Percentiles rank a stretch among this genome's conserved stretches.
These are phyloP conservation scores for Obelidium mucronatum DNA, from an alignment of 192 early-diverging fungal genomes.

Conservation along the genomic window DNA sequence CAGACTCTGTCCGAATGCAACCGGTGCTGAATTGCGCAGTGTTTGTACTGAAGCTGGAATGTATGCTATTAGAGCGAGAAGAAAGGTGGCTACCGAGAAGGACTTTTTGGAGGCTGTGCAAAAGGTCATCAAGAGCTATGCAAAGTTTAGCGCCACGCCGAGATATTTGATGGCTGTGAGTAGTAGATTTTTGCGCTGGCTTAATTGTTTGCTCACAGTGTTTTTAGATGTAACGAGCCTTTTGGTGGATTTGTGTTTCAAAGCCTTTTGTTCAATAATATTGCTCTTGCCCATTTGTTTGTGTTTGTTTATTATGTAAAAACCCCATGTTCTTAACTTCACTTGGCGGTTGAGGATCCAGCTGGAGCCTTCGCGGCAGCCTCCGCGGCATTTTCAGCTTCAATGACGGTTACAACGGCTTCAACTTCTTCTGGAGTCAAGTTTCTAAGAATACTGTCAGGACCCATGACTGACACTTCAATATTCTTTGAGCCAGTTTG, in stretches of 20 bases:
- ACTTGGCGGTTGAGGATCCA: slow-evolving; percentile 1
- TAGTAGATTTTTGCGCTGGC: no score
- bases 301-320: not conserved
- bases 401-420: slow-evolving; percentile 23
- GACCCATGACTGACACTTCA: slow-evolving; percentile 92
- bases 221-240: no score
- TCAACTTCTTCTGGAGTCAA: slow-evolving; percentile 38
- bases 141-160: slow-evolving; percentile 94
- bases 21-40: slow-evolving; percentile 96
- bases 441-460: slow-evolving; percentile 68
- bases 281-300: not conserved
- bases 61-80: slow-evolving; percentile 98
- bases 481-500: slow-evolving; percentile 99
- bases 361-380: slow-evolving; percentile 2
- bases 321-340: not conserved
- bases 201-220: no score
- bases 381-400: slow-evolving; percentile 40
- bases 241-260: not conserved
- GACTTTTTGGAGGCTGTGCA: slow-evolving; percentile 99
- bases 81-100: slow-evolving; percentile 99
- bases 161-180: slow-evolving; percentile 74
- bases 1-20: slow-evolving; percentile 97
- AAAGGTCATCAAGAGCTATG: slow-evolving; percentile 99
- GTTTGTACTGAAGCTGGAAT: slow-evolving; percentile 99
- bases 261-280: not conserved